These are phyloP conservation scores for Eleusine coracana DNA, from an alignment of 176 grass and related monocot species.

Conservation along the genomic window DNA sequence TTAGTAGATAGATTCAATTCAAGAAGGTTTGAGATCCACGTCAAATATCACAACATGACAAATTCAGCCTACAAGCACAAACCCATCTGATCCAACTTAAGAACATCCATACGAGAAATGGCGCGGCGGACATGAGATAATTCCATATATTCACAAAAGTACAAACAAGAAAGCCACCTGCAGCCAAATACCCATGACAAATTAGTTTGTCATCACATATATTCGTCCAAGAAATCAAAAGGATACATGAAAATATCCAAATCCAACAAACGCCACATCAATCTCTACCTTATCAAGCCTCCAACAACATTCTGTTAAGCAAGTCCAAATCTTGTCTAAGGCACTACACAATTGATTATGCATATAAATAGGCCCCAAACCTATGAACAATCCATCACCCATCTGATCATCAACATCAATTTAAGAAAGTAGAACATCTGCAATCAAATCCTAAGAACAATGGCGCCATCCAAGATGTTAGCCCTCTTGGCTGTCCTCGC, in stretches of 20 bases:
- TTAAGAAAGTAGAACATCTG: neutral
- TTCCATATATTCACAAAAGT: neutral
- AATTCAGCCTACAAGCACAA: neutral
- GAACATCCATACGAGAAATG: neutral
- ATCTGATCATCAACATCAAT: neutral
- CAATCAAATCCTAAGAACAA: neutral
- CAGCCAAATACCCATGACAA: neutral
- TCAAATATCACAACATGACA: neutral
- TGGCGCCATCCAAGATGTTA: neutral
- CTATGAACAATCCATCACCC: neutral
- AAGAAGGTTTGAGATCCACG: neutral
- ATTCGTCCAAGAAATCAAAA: neutral
- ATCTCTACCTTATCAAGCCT: neutral
- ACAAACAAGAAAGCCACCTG: neutral
- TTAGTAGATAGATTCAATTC: neutral
- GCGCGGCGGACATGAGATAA: neutral
- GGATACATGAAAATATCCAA: neutral
- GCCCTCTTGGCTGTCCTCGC: neutral
- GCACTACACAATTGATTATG: too few species aligned
- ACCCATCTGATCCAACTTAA: neutral
- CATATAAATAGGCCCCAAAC: neutral
- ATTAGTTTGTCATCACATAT: neutral
- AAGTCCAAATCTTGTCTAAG: neutral
- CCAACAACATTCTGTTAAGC: neutral
- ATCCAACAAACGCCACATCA: neutral